Percentiles rank a stretch among this genome's conserved stretches.
Evolutionary conservation across 2,329 filamentous ascomycete genomes (phyloP).

Genomic region (Lachnellula willkommii): DNA sequence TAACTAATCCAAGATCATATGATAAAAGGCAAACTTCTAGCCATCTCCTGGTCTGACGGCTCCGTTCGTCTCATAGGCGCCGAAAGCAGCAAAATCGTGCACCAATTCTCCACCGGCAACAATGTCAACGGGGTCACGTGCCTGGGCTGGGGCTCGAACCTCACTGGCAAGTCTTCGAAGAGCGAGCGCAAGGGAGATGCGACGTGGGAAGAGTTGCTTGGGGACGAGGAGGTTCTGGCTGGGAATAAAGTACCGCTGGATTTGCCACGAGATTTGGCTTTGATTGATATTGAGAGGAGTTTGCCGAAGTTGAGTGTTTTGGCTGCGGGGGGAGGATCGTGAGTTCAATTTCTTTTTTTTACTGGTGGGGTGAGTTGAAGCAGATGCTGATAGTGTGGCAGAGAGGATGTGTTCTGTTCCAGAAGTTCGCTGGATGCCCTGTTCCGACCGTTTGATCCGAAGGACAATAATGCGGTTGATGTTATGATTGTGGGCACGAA

Average conservation of each 20-base stretch:
- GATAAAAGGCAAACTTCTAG: constrained; percentile 63
- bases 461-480: constrained; percentile 69
- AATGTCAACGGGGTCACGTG: constrained; percentile 39
- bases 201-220: constrained; percentile 21
- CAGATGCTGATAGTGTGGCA: constrained; percentile 13
- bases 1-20: too few species aligned
- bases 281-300: constrained; percentile 70
- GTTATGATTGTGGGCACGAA: constrained; percentile 70
- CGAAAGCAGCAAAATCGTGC: constrained; percentile 75
- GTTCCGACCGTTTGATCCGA: constrained; percentile 40
- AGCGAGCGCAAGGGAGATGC: constrained; percentile 12
- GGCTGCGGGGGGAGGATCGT: constrained; percentile 60
- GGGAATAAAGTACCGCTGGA: constrained; percentile 35
- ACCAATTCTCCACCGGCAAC: constrained; percentile 52
- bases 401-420: constrained; percentile 33
- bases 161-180: constrained; percentile 16
- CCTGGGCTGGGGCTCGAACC: constrained; percentile 35
- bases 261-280: constrained; percentile 67
- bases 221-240: constrained; percentile 6
- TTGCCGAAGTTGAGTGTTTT: constrained; percentile 71
- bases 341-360: constrained; percentile 31
- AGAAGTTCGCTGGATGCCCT: constrained; percentile 31
- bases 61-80: constrained; percentile 70
- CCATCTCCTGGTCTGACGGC: constrained; percentile 79
- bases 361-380: background rate